These are phyloP conservation scores for Elongisporangium anandrum DNA, from an alignment of 352 stramenopile species.

Conservation along the genomic window DNA sequence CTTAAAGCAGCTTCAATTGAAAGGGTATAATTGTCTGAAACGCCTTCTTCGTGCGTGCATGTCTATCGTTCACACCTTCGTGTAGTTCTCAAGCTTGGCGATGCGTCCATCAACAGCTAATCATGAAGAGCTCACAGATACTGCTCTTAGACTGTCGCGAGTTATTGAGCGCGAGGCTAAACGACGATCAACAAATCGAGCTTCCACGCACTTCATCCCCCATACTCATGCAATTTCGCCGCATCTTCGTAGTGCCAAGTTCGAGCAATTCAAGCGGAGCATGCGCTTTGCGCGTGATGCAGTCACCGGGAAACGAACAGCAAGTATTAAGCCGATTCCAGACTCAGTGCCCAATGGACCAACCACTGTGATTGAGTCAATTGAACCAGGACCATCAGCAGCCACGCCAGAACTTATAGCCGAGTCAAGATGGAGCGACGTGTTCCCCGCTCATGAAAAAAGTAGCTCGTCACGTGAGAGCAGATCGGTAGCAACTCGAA, in stretches of 20 bases:
- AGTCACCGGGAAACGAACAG: neutral
- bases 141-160: constrained; percentile 53
- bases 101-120: constrained; percentile 14
- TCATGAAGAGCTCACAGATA: constrained; percentile 39
- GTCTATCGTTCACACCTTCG: constrained; percentile 10
- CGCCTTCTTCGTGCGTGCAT: constrained; percentile 1
- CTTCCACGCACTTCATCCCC: neutral
- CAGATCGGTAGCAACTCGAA: neutral
- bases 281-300: neutral
- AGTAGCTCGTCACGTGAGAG: neutral
- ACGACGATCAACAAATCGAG: constrained; percentile 23
- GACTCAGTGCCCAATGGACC: neutral
- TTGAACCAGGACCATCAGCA: no score
- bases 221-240: neutral
- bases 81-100: constrained; percentile 12
- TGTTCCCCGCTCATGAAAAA: neutral
- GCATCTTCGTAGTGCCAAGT: neutral
- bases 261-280: constrained; percentile 1
- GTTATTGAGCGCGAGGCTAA: constrained; percentile 64
- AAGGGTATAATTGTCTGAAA: neutral
- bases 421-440: neutral
- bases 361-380: neutral
- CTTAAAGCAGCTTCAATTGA: neutral
- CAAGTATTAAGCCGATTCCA: neutral
- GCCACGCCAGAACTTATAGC: neutral